Base-by-base conservation (phyloP, 164 flowering plant genomes). In the Aristolochia contorta region DNA sequence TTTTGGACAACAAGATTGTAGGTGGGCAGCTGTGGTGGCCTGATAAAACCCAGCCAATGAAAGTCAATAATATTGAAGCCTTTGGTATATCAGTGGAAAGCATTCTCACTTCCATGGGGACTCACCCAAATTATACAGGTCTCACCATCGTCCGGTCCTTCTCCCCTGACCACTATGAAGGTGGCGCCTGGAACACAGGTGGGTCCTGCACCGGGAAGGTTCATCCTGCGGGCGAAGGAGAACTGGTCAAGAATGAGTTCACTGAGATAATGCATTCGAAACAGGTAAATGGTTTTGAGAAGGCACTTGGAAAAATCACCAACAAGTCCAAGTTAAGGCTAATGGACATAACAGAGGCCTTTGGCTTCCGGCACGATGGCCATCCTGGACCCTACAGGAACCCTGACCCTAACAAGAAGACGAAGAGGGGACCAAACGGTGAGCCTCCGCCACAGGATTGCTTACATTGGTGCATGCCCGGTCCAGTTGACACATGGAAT, bases 391-490 rank as follows among this genome's bases (percentile, higher is more conserved):
- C 98, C 9, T 92, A 87, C 54, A 61, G 97, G 57, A 92, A 66
- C 66, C 83, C 79, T 4, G 94, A 92, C 61, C 98, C 98, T 3
- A 83, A 89, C 65, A 89, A 92, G 80, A 70, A 72, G 62, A 89
- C 97, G 1, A 78, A 84, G 64, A 83, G 96, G 25, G 86, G 96
- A 0, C 87, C 90, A 7, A 81, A 87, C 65, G 97, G 97, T 48
- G 69, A 60, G 79, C 97, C 98, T 2, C 97, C 97, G 0, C 97
- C 97, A 1, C 98, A 92, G 76, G 98, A 92, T 74, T 92, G 98
- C 82, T 71, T 89, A 67, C 98, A 92, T 70, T 92, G 98, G 98
- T 92, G 98, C 81, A 87, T 92, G 98, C 98, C 98, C 7, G 98
- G 98, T 13, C 96, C 98, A 4, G 89, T 92, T 10, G 98, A 92